Percentiles rank a stretch among this genome's conserved stretches.
These are phyloP conservation scores for Diplodia corticola DNA, from an alignment of 2,329 filamentous ascomycete species.

Conservation along the genomic window DNA sequence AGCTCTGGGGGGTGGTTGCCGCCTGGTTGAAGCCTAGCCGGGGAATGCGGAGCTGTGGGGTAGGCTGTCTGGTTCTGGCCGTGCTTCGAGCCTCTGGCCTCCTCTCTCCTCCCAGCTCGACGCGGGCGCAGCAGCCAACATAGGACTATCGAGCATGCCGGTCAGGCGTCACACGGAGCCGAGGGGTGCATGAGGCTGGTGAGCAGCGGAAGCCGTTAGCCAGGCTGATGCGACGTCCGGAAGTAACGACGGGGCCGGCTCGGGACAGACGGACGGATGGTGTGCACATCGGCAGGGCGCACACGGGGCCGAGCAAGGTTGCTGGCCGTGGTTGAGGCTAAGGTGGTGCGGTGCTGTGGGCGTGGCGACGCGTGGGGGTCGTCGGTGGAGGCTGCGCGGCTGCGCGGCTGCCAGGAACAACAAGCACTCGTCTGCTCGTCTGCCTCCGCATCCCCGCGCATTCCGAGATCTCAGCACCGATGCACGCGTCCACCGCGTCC, in stretches of 20 bases:
- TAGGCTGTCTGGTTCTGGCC: neutral
- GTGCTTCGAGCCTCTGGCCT: neutral
- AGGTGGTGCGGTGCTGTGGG: neutral
- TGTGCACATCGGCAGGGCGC: constrained; percentile 1
- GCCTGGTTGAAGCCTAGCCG: neutral
- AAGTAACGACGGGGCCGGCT: neutral
- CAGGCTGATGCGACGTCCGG: neutral
- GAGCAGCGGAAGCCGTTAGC: neutral
- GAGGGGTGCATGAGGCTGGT: neutral
- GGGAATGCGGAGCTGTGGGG: constrained; percentile 10
- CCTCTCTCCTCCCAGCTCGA: neutral
- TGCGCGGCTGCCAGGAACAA: neutral
- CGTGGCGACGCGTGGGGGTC: constrained; percentile 19
- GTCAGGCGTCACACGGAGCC: neutral
- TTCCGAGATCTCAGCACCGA: neutral
- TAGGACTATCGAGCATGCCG: neutral
- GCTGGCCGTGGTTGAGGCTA: neutral
- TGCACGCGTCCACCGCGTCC: neutral
- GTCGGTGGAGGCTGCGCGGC: neutral
- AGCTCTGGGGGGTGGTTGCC: neutral
- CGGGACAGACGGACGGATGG: too few species aligned
- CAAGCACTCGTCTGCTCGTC: neutral
- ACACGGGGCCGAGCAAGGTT: too few species aligned
- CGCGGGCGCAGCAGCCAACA: neutral
- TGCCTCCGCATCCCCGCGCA: neutral